These are phyloP conservation scores for Agrocybe pediades DNA, from an alignment of 768 basidiomycete species.

Conservation along the genomic window DNA sequence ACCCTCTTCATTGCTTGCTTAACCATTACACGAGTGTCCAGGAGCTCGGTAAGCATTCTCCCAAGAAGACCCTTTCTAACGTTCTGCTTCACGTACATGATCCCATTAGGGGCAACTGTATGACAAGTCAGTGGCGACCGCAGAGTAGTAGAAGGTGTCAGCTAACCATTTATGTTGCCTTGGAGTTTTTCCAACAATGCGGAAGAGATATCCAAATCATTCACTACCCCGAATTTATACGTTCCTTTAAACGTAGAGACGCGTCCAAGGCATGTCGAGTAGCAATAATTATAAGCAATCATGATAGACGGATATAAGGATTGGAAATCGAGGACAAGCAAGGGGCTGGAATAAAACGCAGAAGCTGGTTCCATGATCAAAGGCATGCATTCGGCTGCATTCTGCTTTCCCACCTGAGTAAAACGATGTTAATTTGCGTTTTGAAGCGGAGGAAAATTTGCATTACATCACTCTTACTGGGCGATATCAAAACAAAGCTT, in stretches of 20 bases:
- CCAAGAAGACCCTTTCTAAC: conserved; percentile 85
- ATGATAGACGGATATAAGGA: conserved; percentile 96
- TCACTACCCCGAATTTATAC: conserved; percentile 85
- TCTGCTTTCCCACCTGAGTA: conserved; percentile 87
- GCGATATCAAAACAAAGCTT: conserved; percentile 87
- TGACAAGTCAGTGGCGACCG: not conserved
- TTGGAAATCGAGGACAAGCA: conserved; percentile 95
- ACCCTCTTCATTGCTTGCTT: conserved; percentile 93
- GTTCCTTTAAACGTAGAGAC: conserved; percentile 83
- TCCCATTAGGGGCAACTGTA: conserved; percentile 91
- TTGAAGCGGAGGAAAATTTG: not conserved
- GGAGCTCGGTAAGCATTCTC: conserved; percentile 89
- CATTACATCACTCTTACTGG: conserved; percentile 80
- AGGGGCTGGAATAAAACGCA: conserved; percentile 89
- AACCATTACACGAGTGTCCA: conserved; percentile 97
- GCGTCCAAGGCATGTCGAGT: conserved; percentile 94
- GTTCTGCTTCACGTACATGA: conserved; percentile 86
- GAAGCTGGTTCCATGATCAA: conserved; percentile 94
- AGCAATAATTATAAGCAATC: conserved; percentile 98
- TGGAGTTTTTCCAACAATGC: conserved; percentile 70
- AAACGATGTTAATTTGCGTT: not conserved
- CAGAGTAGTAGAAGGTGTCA: not conserved
- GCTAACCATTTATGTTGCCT: conserved; percentile 76
- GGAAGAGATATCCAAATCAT: conserved; percentile 67
- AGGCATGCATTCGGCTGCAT: conserved; percentile 95